Base-by-base conservation (phyloP, 257 asterid species). In the Nicotiana tabacum region DNA sequence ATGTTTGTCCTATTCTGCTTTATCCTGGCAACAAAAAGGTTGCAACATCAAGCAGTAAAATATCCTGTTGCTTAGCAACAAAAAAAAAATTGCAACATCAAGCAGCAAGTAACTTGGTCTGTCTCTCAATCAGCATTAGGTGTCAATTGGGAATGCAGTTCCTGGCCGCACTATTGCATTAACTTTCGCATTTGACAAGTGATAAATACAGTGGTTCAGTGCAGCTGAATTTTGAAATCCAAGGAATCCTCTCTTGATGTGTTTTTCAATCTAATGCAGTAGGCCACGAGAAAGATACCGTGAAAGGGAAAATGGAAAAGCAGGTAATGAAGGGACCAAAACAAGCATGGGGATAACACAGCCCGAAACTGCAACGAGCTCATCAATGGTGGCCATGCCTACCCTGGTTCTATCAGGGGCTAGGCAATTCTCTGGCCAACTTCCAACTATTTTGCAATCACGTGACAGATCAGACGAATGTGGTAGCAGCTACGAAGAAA, bases 401-500 rank as follows among this genome's bases (percentile, higher is more conserved):
- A 85, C 91, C 6, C 89, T 88, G 43, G 83, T 88, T 84, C 77
- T 91, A 33, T 82, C 96, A 6, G 97, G 94, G 35, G 83, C 88
- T 18, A 86, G 98, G 70, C 91, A 92, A 13, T 90, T 92, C 85
- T 89, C 95, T 17, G 92, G 97, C 82, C 96, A 91, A 82, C 88
- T 69, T 53, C 98, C 98, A 27, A 91, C 94, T 4, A 94, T 93
- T 56, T 87, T 92, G 67, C 98, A 94, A 85, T 83, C 95, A 1
- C 98, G 96, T 4, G 99, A 94, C 29, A 88, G 98, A 85, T 83
- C 94, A 81, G 98, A 93, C 55, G 99, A 93, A 6, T 86, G 90
- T 64, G 94, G 97, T 29, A 93, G 95, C 89, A 90, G 89, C 77
- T 89, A 93, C 62, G 99, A 96, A 69, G 98, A 96, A 88, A 94